These are phyloP conservation scores for Chamaenerion angustifolium DNA, from an alignment of 345 rosid genomes.

Conservation along the genomic window DNA sequence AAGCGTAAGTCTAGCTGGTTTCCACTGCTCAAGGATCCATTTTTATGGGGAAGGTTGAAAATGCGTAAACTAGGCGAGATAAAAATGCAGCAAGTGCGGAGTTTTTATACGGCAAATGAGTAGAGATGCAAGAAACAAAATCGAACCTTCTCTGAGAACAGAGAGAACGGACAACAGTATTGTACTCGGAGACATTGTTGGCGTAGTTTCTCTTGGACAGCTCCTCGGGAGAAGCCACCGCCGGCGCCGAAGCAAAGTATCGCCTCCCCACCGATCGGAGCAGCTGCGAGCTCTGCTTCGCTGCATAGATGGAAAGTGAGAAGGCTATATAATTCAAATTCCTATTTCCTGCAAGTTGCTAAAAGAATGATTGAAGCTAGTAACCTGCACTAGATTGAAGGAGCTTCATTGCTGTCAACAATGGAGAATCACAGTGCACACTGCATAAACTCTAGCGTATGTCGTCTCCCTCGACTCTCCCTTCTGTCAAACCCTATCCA, in stretches of 20 bases:
- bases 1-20: no score
- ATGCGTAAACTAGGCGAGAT: no score
- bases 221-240: conserved; percentile 10
- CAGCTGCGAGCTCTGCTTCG: conserved; percentile 13
- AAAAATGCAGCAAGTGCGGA: not conserved
- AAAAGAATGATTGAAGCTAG: not conserved
- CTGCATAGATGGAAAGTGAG: not conserved
- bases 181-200: conserved; percentile 55
- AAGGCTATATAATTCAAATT: not conserved
- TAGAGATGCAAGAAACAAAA: not conserved
- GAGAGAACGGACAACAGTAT: conserved; percentile 52
- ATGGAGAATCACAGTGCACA: conserved; percentile 47
- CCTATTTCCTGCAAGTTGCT: conserved; percentile 16
- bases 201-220: conserved; percentile 67
- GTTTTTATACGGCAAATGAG: not conserved
- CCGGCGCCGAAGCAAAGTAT: conserved; percentile 33
- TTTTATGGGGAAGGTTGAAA: no score
- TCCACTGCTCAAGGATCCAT: no score
- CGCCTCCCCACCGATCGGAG: conserved; percentile 37
- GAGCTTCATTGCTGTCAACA: conserved; percentile 31
- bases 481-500: no score
- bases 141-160: conserved; percentile 48
- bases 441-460: conserved; percentile 56
- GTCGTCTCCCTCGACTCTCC: conserved; percentile 49
- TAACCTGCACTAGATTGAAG: conserved; percentile 34